phyloP scores from a whole-genome alignment of 2,329 filamentous ascomycete species.

The Neobulgaria alba region DNA sequence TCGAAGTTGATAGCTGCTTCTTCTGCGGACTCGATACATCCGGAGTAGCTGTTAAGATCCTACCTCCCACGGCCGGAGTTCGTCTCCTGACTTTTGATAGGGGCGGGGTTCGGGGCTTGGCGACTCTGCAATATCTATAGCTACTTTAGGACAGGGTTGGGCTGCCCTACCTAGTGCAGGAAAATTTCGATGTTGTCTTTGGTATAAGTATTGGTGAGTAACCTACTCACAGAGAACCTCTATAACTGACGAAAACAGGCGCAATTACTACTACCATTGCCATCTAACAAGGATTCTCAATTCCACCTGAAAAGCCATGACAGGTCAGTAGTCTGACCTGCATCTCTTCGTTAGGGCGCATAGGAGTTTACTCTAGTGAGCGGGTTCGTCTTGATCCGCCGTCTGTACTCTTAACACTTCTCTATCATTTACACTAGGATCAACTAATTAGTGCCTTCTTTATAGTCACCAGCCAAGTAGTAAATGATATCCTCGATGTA shows the following conservation, averaged over 20 bases:
- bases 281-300: too few relatives aligned
- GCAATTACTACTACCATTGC: conserved; percentile 15
- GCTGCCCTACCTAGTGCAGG: neutral
- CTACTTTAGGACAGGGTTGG: neutral
- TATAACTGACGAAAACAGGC: conserved; percentile 9
- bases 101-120: conserved; percentile 22
- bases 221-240: too few relatives aligned
- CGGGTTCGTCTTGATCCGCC: too few relatives aligned
- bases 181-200: neutral
- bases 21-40: conserved; percentile 20
- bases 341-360: too few relatives aligned
- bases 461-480: too few relatives aligned
- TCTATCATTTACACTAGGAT: too few relatives aligned
- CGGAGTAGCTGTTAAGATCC: neutral
- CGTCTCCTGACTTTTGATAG: conserved; percentile 31
- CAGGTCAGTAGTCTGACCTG: too few relatives aligned
- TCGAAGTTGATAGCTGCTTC: conserved; percentile 22
- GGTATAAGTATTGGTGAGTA: neutral
- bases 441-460: too few relatives aligned
- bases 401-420: too few relatives aligned
- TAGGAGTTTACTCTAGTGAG: too few relatives aligned
- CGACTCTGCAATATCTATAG: conserved; percentile 17
- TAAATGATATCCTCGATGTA: too few relatives aligned
- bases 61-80: conserved; percentile 20
- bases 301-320: too few relatives aligned